Evolutionary conservation across 176 grass and related monocot genomes (phyloP).

Genomic region (Rhipidocladum racemiflorum): DNA sequence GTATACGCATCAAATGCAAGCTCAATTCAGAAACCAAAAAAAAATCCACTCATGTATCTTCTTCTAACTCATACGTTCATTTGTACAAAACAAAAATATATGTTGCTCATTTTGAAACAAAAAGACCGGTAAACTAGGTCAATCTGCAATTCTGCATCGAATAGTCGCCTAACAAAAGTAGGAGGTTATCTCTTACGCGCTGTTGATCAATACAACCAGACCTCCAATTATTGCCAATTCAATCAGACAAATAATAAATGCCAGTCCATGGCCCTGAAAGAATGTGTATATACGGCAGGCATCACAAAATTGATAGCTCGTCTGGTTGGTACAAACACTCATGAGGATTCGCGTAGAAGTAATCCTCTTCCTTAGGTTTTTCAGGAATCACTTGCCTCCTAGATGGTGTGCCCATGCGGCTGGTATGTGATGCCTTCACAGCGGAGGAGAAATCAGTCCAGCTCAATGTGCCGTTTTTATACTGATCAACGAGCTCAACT

Average conservation of each 20-base stretch:
- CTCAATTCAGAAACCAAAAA: not conserved
- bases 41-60: not conserved
- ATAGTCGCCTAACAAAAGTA: slow-evolving; percentile 1
- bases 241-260: slow-evolving; percentile 6
- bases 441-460: slow-evolving; percentile 74
- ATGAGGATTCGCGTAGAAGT: slow-evolving; percentile 84
- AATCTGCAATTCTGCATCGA: slow-evolving; percentile 1
- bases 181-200: not conserved
- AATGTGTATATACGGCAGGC: slow-evolving; percentile 4
- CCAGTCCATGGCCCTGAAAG: slow-evolving; percentile 25
- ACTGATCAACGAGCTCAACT: slow-evolving; percentile 69
- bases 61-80: not conserved
- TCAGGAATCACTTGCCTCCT: slow-evolving; percentile 70
- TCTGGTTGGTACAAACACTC: slow-evolving; percentile 74
- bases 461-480: slow-evolving; percentile 53
- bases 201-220: slow-evolving; percentile 14
- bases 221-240: slow-evolving; percentile 38
- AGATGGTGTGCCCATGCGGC: slow-evolving; percentile 67
- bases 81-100: slow-evolving; percentile 26
- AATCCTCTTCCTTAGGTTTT: slow-evolving; percentile 92
- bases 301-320: slow-evolving; percentile 40
- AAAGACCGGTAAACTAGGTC: slow-evolving; percentile 11
- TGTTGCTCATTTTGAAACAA: not conserved
- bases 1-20: not conserved
- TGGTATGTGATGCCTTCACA: slow-evolving; percentile 58